Evolutionary conservation across 768 basidiomycete species (phyloP).

Genomic region (Psilocybe cyanescens): DNA sequence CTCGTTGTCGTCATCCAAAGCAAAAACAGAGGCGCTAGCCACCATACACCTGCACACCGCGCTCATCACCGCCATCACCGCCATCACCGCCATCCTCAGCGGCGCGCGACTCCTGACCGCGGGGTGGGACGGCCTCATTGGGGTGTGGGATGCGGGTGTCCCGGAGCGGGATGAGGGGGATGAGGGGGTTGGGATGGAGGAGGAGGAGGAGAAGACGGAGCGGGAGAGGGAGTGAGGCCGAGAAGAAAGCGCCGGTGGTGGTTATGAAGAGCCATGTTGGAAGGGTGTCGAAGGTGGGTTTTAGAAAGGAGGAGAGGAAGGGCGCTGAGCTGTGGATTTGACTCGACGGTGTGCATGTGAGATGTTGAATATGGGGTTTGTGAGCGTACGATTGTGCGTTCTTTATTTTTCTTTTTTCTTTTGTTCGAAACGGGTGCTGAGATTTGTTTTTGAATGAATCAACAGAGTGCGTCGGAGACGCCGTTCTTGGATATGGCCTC

Average conservation of each 20-base stretch:
- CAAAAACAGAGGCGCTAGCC: constrained; percentile 50
- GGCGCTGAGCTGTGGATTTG: constrained; percentile 84
- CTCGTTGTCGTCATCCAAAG: constrained; percentile 10
- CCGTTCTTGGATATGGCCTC: constrained; percentile 72
- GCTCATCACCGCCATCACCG: constrained; percentile 82
- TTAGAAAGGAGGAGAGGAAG: constrained; percentile 24
- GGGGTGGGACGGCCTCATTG: constrained; percentile 87
- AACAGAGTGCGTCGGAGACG: constrained; percentile 60
- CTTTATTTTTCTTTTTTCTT: constrained; percentile 1
- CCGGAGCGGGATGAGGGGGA: constrained; percentile 68
- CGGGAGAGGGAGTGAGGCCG: constrained; percentile 25
- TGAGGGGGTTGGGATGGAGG: constrained; percentile 42
- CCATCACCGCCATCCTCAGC: constrained; percentile 55
- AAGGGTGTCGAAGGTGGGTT: constrained; percentile 76
- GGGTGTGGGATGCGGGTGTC: constrained; percentile 74
- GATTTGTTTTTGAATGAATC: too few relatives aligned
- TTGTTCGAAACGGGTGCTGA: not conserved
- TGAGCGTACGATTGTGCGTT: constrained; percentile 66
- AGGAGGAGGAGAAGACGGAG: constrained; percentile 30
- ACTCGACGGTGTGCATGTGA: constrained; percentile 90
- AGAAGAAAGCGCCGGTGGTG: constrained; percentile 66
- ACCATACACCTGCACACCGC: constrained; percentile 85
- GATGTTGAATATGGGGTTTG: constrained; percentile 81
- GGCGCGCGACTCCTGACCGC: constrained; percentile 77
- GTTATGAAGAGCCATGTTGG: constrained; percentile 87